Base-by-base conservation (phyloP, 2,329 filamentous ascomycete species). In the Monilinia laxa region DNA sequence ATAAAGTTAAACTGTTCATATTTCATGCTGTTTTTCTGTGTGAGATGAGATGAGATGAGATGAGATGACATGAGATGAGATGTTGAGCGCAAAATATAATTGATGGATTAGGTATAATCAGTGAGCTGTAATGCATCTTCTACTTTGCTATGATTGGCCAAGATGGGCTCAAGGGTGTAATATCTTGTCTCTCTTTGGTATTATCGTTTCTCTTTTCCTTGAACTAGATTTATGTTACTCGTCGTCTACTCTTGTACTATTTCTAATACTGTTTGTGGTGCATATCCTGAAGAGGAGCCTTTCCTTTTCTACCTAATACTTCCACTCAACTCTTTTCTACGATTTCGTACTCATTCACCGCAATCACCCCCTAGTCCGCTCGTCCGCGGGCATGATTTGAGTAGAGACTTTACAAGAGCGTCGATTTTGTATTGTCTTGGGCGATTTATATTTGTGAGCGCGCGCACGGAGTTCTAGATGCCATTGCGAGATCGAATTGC, bases 1-100 rank as follows among this genome's bases (percentile, higher is more conserved):
- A 51, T 51, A 60, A n/a, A 38, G 12, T 51, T 38, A 18, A 60
- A 60, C 49, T 38, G 47, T 31, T 59, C 42, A 47, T n/a, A 47
- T 49, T 20, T 16, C 3, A 18, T 31, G 18, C 25, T 20, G 25
- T 28, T 18, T 52, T 20, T 16, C 12, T 25, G 3, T 5, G 49
- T 52, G 38, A 28, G 40, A n/a, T n/a, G n/a, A n/a, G n/a, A n/a
- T n/a, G n/a, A n/a, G n/a, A n/a, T 28, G 28, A 28, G 7, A 16
- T 45, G 31, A n/a, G 18, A 45, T 28, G 9, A 3, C 18, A 20
- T 11, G 20, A 28, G 6, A 4, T 47, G 11, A 14, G 42, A 20
- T 12, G 56, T 1, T 16, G 12, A 59, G 25, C 12, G 40, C 40
- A 42, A 42, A 42, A 42, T 42, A 42, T 4, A 18, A 16, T 5